Evolutionary conservation across 2,329 filamentous ascomycete genomes (phyloP).

Genomic region (Cylindrodendrum hubeiense): DNA sequence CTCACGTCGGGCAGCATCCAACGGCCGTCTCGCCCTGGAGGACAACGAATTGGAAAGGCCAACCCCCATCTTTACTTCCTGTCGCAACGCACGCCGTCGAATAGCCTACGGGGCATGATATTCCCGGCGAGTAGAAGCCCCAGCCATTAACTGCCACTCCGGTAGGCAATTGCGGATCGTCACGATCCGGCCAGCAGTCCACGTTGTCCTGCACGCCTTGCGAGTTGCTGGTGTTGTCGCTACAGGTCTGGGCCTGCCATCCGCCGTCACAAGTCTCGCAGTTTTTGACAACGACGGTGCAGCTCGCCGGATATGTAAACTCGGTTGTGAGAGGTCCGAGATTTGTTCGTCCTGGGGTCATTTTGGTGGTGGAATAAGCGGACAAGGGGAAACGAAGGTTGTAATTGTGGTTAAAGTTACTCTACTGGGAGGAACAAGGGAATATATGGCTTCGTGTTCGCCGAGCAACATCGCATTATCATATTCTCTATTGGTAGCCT

Average conservation of each 20-base stretch:
- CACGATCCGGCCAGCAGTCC: constrained; percentile 46
- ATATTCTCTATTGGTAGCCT: too few species aligned
- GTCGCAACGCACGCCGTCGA: constrained; percentile 47
- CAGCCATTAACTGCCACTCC: constrained; percentile 42
- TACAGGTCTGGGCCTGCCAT: constrained; percentile 44
- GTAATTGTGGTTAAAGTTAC: too few species aligned
- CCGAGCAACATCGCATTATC: too few species aligned
- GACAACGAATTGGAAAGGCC: constrained; percentile 44
- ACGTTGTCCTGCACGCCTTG: constrained; percentile 40
- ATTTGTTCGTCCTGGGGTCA: constrained; percentile 19
- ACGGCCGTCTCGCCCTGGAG: constrained; percentile 46
- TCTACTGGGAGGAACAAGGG: too few species aligned
- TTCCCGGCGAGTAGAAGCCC: constrained; percentile 53
- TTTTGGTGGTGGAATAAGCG: not conserved
- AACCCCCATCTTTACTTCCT: constrained; percentile 35
- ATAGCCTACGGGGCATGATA: constrained; percentile 49
- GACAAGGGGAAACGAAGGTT: too few species aligned
- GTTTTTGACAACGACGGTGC: constrained; percentile 29
- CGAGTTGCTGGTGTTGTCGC: constrained; percentile 15
- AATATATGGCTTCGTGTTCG: too few species aligned
- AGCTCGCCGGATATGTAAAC: constrained; percentile 37
- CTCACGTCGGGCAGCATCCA: constrained; percentile 50
- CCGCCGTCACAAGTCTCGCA: constrained; percentile 39
- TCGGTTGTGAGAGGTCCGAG: constrained; percentile 45
- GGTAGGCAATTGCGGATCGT: constrained; percentile 22